phyloP scores from a whole-genome alignment of 2,329 filamentous ascomycete species.

The Talaromyces sp. region DNA sequence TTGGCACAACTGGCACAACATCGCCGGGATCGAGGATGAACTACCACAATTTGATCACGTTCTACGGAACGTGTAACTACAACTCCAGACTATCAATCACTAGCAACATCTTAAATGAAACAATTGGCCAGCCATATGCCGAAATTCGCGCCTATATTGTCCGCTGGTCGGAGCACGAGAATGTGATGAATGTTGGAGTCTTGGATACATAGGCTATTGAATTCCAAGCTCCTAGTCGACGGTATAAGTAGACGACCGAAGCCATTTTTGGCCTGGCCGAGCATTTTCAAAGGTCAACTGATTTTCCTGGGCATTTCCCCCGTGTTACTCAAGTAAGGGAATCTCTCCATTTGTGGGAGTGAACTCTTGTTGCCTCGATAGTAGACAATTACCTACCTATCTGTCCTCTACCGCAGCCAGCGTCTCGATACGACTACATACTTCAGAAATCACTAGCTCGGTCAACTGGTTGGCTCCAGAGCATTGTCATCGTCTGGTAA shows the following conservation, averaged over 20 bases:
- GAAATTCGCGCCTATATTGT: conserved; percentile 4
- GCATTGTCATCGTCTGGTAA: background rate
- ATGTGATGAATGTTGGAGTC: background rate
- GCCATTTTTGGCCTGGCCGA: background rate
- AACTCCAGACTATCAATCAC: conserved; percentile 1
- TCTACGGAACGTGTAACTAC: background rate
- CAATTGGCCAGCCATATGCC: background rate
- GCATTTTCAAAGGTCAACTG: background rate
- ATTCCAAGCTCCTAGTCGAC: background rate
- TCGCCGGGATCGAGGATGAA: background rate
- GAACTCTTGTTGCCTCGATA: background rate
- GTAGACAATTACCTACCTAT: background rate
- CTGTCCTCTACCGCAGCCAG: background rate
- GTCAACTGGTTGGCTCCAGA: background rate
- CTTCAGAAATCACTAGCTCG: background rate
- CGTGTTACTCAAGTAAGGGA: background rate
- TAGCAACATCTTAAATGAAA: background rate
- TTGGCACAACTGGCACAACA: too few relatives aligned
- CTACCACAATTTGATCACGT: background rate
- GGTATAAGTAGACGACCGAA: background rate
- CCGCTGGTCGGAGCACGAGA: conserved; percentile 5
- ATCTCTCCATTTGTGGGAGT: background rate
- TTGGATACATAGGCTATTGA: background rate
- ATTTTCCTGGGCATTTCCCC: background rate
- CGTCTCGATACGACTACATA: background rate